phyloP scores from a whole-genome alignment of 1,284 basidiomycete genomes.

The Phellopilus nigrolimitatus region DNA sequence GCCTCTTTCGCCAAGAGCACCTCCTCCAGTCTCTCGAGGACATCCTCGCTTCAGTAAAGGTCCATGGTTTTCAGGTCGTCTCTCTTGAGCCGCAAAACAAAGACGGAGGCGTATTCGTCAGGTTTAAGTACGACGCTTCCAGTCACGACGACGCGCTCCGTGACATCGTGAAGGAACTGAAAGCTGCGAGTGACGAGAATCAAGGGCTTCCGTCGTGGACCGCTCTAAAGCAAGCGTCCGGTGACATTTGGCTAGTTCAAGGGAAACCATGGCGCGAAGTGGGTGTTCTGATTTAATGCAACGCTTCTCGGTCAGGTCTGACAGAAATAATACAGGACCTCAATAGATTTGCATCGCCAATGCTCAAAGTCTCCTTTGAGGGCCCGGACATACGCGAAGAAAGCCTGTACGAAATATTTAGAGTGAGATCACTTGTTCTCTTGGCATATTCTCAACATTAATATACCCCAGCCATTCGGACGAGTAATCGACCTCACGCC shows the following conservation, averaged over 20 bases:
- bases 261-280: conserved; percentile 85
- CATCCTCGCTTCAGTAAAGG: conserved; percentile 46
- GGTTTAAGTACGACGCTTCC: conserved; percentile 57
- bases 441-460: conserved; percentile 1
- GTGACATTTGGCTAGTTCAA: conserved; percentile 74
- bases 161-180: conserved; percentile 45
- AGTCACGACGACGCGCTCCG: conserved; percentile 38
- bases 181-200: conserved; percentile 37
- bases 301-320: too few relatives aligned
- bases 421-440: conserved; percentile 42
- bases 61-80: conserved; percentile 52
- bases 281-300: conserved; percentile 22
- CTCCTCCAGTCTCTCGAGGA: conserved; percentile 45
- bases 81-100: conserved; percentile 62
- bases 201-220: conserved; percentile 65
- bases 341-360: conserved; percentile 70
- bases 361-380: conserved; percentile 78
- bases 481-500: conserved; percentile 65
- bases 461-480: conserved; percentile 68
- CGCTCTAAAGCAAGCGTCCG: conserved; percentile 40
- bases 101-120: conserved; percentile 85
- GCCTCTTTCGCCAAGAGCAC: conserved; percentile 48
- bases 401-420: conserved; percentile 61
- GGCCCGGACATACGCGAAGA: conserved; percentile 84
- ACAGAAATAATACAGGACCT: conserved; percentile 63